Conservation (phyloP, 257 asterid species). For the Orobanche coerulescens region DNA sequence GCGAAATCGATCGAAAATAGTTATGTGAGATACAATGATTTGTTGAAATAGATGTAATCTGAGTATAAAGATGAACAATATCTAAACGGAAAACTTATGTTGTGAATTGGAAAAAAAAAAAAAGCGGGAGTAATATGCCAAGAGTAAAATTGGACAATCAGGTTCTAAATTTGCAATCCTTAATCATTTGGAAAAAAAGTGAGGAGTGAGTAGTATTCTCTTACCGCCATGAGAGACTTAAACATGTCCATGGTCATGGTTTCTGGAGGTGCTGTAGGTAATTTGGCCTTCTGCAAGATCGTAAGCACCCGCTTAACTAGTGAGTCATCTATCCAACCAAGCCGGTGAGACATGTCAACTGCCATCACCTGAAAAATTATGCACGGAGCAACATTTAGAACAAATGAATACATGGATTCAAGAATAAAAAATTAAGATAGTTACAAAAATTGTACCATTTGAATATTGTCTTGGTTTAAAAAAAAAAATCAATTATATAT, state of each 20-base stretch:
- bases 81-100: too few species aligned
- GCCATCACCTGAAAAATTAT: conserved; percentile 73
- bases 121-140: too few species aligned
- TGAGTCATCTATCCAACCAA: conserved; percentile 92
- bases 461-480: not conserved
- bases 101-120: too few species aligned
- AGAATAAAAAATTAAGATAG: not conserved
- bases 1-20: too few species aligned
- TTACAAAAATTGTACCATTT: not conserved
- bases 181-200: too few species aligned
- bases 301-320: conserved; percentile 59
- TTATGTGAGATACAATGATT: not conserved
- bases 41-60: not conserved
- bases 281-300: conserved; percentile 61
- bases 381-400: conserved; percentile 7
- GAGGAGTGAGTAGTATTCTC: conserved; percentile 22
- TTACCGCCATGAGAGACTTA: conserved; percentile 95
- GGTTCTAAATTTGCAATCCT: too few species aligned
- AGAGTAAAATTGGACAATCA: too few species aligned
- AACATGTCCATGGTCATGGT: conserved; percentile 78
- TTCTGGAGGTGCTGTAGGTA: conserved; percentile 85
- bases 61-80: too few species aligned
- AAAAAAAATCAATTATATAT: not conserved
- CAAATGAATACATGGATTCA: not conserved
- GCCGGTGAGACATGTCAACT: conserved; percentile 85